These are phyloP conservation scores for Martensiomyces pterosporus DNA, from an alignment of 192 early-diverging fungal species.

Conservation along the genomic window DNA sequence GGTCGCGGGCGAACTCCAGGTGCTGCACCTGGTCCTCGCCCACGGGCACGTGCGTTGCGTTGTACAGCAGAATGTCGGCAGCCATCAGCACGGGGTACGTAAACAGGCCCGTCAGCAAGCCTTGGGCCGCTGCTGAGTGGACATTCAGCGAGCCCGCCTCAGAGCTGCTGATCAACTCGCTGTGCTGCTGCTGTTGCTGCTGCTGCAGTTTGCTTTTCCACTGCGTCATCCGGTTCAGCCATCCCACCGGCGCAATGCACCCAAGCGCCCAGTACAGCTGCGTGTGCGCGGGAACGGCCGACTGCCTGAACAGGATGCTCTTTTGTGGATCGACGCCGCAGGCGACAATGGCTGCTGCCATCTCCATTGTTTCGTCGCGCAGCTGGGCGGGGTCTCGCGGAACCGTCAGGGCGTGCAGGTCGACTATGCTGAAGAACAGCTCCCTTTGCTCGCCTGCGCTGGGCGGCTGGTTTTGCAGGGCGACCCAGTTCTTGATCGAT, in stretches of 20 bases:
- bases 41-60: constrained; percentile 79
- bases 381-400: constrained; percentile 64
- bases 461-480: constrained; percentile 55
- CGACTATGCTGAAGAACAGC: constrained; percentile 76
- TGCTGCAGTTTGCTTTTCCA: constrained; percentile 70
- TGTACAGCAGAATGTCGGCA: constrained; percentile 87
- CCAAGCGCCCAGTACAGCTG: constrained; percentile 84
- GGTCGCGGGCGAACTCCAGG: constrained; percentile 79
- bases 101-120: constrained; percentile 65
- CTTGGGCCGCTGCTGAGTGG: constrained; percentile 19
- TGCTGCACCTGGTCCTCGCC: constrained; percentile 94
- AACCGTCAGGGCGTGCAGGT: constrained; percentile 86
- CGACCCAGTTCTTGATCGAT: constrained; percentile 80
- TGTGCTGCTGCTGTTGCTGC: constrained; percentile 6
- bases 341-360: constrained; percentile 74
- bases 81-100: constrained; percentile 91
- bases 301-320: constrained; percentile 81
- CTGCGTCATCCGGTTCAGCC: constrained; percentile 93
- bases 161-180: constrained; percentile 23
- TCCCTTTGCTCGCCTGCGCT: constrained; percentile 24
- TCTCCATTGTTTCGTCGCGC: constrained; percentile 61
- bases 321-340: constrained; percentile 76
- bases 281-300: constrained; percentile 68
- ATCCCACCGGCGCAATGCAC: constrained; percentile 82
- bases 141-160: constrained; percentile 27